Evolutionary conservation across 768 basidiomycete genomes (phyloP), one percentile per base, ranked within the genome.

Genomic region (Trametes maxima): DNA sequence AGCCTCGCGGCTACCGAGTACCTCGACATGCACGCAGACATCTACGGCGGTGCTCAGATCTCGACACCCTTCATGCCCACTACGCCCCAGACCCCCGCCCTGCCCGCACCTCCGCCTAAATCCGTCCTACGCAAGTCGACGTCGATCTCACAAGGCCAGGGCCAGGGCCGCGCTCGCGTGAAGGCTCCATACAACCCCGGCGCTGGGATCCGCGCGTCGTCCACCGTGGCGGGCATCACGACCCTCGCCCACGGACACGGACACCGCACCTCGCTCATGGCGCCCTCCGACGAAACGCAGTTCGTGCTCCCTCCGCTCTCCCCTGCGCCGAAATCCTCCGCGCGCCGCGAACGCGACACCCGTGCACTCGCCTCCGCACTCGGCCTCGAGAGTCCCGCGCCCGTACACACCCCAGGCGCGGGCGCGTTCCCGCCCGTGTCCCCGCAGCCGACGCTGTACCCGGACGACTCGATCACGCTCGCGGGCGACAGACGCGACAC

Each of bases 391-490:
- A 70, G 65, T 35, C 71, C 71, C 12, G 46, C 43, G 16, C 48
- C 76, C 2, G 49, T 36, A 7, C 1, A 6, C 33, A 4, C 13
- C n/a, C 33, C 10, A 7, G 47, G 22, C 66, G 70, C 21, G 19
- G 39, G 22, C 49, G 22, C 28, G 11, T 11, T 14, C 21, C 19
- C 39, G 25, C 73, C 78, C 47, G 79, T 82, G 16, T 85, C 82
- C 6, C 87, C 87, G 11, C 84, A 83, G 64, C 83, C 83, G 13
- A 87, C 86, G 8, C 66, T 89, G 57, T 88, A 85, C 68, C 88
- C 88, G 4, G 89, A 90, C 59, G 89, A 90, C 71, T 89, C 87
- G 8, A 75, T 88, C 73, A 88, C 86, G 60, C 77, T 87, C 42
- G 78, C 82, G 5, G 82, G 80, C 16, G 75, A 77, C 50, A 70